phyloP scores from a whole-genome alignment of 495 filamentous ascomycete species.

The Filosporella fistucella region DNA sequence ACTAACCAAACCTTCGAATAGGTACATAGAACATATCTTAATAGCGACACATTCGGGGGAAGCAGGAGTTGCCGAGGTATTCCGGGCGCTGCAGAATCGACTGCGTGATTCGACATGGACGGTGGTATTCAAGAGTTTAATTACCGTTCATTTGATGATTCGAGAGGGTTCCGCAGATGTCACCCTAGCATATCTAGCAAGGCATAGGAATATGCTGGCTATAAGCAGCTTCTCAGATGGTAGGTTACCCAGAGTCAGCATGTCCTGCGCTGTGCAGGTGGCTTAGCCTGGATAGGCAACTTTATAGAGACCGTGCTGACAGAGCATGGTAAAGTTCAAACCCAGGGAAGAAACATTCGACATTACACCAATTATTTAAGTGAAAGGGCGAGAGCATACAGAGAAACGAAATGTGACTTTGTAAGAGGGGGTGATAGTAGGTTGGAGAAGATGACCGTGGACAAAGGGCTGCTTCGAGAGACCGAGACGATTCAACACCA shows the following conservation, averaged over 20 bases:
- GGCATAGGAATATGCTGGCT: constrained; percentile 77
- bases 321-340: constrained; percentile 63
- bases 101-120: constrained; percentile 98
- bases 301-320: constrained; percentile 22
- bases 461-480: constrained; percentile 90
- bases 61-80: constrained; percentile 92
- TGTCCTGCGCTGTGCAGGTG: not conserved
- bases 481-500: constrained; percentile 89
- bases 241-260: constrained; percentile 38
- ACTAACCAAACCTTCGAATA: constrained; percentile 12
- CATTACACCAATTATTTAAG: constrained; percentile 86
- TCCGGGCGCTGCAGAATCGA: constrained; percentile 81
- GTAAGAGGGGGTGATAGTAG: constrained; percentile 78
- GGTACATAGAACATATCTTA: constrained; percentile 95
- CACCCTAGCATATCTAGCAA: constrained; percentile 79
- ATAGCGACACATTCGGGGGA: constrained; percentile 94
- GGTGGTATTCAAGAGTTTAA: constrained; percentile 88
- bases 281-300: constrained; percentile 13
- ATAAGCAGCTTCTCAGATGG: constrained; percentile 91
- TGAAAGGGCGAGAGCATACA: constrained; percentile 75
- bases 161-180: constrained; percentile 89
- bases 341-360: constrained; percentile 91
- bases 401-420: constrained; percentile 82
- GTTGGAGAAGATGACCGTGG: constrained; percentile 80
- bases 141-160: constrained; percentile 96